phyloP scores from a whole-genome alignment of 805 yeast species.

The Candida glaebosa region DNA sequence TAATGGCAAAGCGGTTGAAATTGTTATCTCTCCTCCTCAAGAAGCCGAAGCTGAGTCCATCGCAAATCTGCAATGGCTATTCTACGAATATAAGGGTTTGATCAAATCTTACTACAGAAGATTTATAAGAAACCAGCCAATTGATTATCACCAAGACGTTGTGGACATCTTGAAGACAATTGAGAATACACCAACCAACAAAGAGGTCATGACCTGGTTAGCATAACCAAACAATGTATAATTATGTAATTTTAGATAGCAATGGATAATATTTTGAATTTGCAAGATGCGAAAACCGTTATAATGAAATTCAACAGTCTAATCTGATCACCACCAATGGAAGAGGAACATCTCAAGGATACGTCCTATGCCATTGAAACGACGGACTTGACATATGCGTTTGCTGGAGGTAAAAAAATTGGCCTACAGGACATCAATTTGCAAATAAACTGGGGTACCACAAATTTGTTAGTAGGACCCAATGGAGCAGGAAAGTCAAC shows the following conservation, averaged over 20 bases:
- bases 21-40: slow-evolving; percentile 24
- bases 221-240: not conserved
- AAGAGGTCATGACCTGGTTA: slow-evolving; percentile 15
- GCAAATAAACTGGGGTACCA: slow-evolving; percentile 62
- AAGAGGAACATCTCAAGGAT: slow-evolving; percentile 7
- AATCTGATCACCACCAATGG: not conserved
- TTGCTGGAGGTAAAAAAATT: slow-evolving; percentile 52
- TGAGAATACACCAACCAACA: slow-evolving; percentile 18
- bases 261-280: not conserved
- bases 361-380: slow-evolving; percentile 54
- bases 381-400: slow-evolving; percentile 62
- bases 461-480: slow-evolving; percentile 84
- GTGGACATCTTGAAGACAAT: slow-evolving; percentile 15
- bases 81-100: slow-evolving; percentile 40
- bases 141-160: slow-evolving; percentile 14
- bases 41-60: slow-evolving; percentile 21
- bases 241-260: slow-evolving; percentile 1
- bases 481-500: slow-evolving; percentile 98
- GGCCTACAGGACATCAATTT: slow-evolving; percentile 68
- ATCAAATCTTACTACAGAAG: slow-evolving; percentile 37
- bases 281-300: not conserved
- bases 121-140: slow-evolving; percentile 16
- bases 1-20: slow-evolving; percentile 16
- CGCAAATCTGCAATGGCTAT: slow-evolving; percentile 39
- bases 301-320: not conserved